Percentiles rank a stretch among this genome's conserved stretches.
Conservation (phyloP, 768 basidiomycete genomes). For the Mycena epipterygia region DNA sequence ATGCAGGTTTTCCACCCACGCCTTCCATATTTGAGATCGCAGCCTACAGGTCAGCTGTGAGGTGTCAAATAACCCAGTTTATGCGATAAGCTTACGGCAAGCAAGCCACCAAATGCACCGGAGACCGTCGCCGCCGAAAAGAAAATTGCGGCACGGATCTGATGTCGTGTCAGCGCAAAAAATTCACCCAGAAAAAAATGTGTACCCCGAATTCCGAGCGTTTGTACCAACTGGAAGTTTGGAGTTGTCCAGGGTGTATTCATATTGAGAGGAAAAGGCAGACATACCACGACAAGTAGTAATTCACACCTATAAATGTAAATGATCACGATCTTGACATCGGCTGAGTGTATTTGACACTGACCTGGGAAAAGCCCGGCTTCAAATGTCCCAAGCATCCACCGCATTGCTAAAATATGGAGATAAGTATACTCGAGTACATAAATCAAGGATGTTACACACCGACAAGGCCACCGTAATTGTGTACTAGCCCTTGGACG, state of each 20-base stretch:
- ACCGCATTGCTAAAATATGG: slow-evolving; percentile 68
- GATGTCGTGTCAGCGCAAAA: slow-evolving; percentile 44
- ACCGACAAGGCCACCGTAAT: slow-evolving; percentile 80
- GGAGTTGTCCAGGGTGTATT: neutral
- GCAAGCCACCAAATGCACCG: slow-evolving; percentile 85
- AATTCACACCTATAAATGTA: slow-evolving; percentile 71
- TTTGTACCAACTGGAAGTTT: slow-evolving; percentile 60
- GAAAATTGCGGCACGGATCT: slow-evolving; percentile 69
- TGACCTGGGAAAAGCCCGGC: slow-evolving; percentile 70
- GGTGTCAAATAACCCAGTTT: neutral
- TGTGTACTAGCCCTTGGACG: slow-evolving; percentile 77
- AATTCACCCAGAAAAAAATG: slow-evolving; percentile 53
- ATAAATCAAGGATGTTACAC: slow-evolving; percentile 33
- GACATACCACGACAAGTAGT: slow-evolving; percentile 81
- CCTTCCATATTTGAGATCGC: slow-evolving; percentile 83
- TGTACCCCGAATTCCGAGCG: slow-evolving; percentile 81
- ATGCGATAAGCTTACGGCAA: slow-evolving; percentile 63
- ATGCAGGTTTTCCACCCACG: slow-evolving; percentile 73
- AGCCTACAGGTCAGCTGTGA: slow-evolving; percentile 49
- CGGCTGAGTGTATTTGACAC: slow-evolving; percentile 66
- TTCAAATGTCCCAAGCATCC: slow-evolving; percentile 82
- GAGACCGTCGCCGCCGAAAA: slow-evolving; percentile 85
- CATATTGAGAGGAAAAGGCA: neutral
- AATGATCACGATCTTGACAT: slow-evolving; percentile 79
- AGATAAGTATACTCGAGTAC: neutral